Evolutionary conservation across 306 rosid genomes (phyloP), one percentile per base, ranked within the genome.

Genomic region (Prunus dulcis): DNA sequence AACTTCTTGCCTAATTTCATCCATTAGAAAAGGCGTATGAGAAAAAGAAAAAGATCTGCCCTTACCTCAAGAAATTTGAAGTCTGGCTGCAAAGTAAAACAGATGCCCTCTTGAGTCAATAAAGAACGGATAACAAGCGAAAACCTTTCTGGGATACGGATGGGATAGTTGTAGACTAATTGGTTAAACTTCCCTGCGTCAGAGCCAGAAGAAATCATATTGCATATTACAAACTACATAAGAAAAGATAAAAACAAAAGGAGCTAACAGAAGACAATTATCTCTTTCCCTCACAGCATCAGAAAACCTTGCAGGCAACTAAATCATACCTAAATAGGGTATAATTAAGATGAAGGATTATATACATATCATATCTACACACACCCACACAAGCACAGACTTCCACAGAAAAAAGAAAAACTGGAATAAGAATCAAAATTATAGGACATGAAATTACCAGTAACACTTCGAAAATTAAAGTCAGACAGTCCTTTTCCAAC

Each of bases 31-130:
- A 74, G 8, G 41, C 8, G 8, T 50, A 57, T 46, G 49, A 58
- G 65, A 58, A 50, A 69, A 23, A 69, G 57, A 80, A 47, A n/a
- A 60, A 56, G 47, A 22, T 71, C 77, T 10, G 41, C 52, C 75
- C 57, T 82, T 83, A 92, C 99, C 98, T 96, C 99, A 23, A 96
- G 98, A 88, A 96, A 96, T 85, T 96, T 96, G 86, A 96, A 92
- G 86, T 92, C 91, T 20, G 88, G 99, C 82, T 89, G 76, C 82
- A 96, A 69, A 72, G 97, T 96, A 81, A 96, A 92, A 87, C 98
- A 96, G 74, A 96, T 91, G 83, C 99, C 99, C 86, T 96, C 99
- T 88, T 92, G 99, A 78, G 99, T 96, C 93, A 96, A 78, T 46
- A 95, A 85, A 64, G 99, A 95, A 55, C 98, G 95, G 51, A 92